phyloP scores from a whole-genome alignment of 1,284 basidiomycete genomes.

The Phellopilus nigrolimitatus region DNA sequence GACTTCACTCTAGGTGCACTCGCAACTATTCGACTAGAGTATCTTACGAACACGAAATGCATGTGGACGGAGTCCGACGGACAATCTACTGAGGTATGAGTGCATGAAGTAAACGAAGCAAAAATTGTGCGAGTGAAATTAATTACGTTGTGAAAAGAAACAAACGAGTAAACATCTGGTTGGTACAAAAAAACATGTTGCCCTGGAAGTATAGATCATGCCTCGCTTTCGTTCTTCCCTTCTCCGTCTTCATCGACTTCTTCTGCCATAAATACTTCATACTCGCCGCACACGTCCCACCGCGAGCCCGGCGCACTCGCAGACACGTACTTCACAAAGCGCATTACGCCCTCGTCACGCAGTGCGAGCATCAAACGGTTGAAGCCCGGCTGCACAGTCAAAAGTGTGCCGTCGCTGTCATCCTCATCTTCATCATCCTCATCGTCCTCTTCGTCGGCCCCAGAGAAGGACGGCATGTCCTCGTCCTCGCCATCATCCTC shows the following conservation, averaged over 20 bases:
- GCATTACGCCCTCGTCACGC: conserved; percentile 90
- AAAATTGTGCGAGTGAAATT: no score
- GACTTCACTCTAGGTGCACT: no score
- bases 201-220: no score
- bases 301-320: conserved; percentile 81
- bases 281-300: conserved; percentile 90
- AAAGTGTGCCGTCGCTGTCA: conserved; percentile 80
- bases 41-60: no score
- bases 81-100: no score
- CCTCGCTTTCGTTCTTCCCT: not conserved
- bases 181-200: no score
- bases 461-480: conserved; percentile 23
- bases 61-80: no score
- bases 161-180: no score
- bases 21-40: no score
- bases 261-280: conserved; percentile 58
- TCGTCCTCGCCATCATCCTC: conserved; percentile 14
- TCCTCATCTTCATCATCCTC: conserved; percentile 42
- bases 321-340: conserved; percentile 91
- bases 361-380: conserved; percentile 88
- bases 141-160: no score
- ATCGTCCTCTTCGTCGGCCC: no score
- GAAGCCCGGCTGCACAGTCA: conserved; percentile 88
- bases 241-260: conserved; percentile 28
- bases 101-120: no score